Evolutionary conservation across 2,329 filamentous ascomycete genomes (phyloP).

Genomic region (Trichocomaceae sp.): DNA sequence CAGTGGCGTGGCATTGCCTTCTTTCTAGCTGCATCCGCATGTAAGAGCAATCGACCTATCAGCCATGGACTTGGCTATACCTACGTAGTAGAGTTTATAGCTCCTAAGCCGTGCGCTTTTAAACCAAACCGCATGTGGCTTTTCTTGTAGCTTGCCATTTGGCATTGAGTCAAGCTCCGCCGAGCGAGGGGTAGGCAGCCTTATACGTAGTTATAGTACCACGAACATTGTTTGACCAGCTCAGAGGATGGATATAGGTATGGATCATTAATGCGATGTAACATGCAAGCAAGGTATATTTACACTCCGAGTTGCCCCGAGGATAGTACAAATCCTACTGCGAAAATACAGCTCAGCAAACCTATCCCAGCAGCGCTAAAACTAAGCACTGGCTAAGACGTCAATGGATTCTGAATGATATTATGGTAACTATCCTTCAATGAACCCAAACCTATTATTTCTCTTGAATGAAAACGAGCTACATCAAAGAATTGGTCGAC

Average conservation of each 20-base stretch:
- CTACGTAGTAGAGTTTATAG: too few relatives aligned
- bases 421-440: too few relatives aligned
- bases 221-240: too few relatives aligned
- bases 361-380: too few relatives aligned
- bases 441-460: too few relatives aligned
- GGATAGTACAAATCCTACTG: too few relatives aligned
- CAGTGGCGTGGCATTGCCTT: neutral
- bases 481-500: too few relatives aligned
- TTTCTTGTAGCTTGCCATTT: conserved; percentile 1
- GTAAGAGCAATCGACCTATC: neutral
- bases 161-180: neutral
- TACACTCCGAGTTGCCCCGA: neutral
- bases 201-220: neutral
- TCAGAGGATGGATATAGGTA: too few relatives aligned
- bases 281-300: neutral
- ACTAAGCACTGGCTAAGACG: too few relatives aligned
- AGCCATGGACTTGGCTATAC: neutral
- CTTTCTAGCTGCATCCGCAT: neutral
- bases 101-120: conserved; percentile 10
- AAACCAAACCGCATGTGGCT: conserved; percentile 4
- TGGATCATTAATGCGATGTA: neutral
- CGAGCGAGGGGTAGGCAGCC: neutral
- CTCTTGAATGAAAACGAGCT: too few relatives aligned
- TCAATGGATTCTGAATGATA: too few relatives aligned
- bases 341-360: too few relatives aligned